Conservation (phyloP, 768 basidiomycete genomes). For the Boletus vinaceobasis region DNA sequence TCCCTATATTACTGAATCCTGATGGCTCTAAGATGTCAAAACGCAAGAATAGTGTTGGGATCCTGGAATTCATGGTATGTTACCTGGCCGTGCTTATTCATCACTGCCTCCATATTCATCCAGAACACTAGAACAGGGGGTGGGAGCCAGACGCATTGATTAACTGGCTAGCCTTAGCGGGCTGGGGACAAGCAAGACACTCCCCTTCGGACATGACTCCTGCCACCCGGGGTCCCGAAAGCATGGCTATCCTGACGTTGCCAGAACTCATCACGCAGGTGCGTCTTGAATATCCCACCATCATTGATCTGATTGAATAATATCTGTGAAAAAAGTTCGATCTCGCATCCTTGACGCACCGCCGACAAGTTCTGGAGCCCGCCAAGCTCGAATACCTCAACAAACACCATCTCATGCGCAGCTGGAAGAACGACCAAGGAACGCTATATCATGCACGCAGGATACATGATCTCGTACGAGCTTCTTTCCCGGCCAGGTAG, state of each 20-base stretch:
- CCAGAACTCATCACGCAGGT: conserved; percentile 67
- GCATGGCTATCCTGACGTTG: conserved; percentile 58
- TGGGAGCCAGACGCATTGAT: conserved; percentile 89
- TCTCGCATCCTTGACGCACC: conserved; percentile 70
- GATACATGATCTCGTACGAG: conserved; percentile 50
- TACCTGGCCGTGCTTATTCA: not conserved
- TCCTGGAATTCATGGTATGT: conserved; percentile 80
- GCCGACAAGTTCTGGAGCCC: conserved; percentile 78
- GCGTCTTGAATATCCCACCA: conserved; percentile 10
- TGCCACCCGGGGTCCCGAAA: conserved; percentile 51
- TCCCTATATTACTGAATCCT: conserved; percentile 84
- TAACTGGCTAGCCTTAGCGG: conserved; percentile 93
- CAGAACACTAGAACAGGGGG: conserved; percentile 57
- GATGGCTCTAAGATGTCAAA: conserved; percentile 96
- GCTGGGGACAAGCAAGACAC: conserved; percentile 71
- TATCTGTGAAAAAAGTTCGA: conserved; percentile 54
- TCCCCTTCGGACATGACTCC: conserved; percentile 21
- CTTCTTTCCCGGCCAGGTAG: conserved; percentile 59
- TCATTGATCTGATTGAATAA: not conserved
- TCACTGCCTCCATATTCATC: not conserved
- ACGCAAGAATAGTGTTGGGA: conserved; percentile 83
- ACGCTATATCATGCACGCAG: conserved; percentile 52
- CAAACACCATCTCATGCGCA: conserved; percentile 72
- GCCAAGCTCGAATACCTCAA: conserved; percentile 84
- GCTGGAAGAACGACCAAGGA: conserved; percentile 48